Evolutionary conservation across 2,329 filamentous ascomycete species (phyloP).

Genomic region (Phialophora chinensis): DNA sequence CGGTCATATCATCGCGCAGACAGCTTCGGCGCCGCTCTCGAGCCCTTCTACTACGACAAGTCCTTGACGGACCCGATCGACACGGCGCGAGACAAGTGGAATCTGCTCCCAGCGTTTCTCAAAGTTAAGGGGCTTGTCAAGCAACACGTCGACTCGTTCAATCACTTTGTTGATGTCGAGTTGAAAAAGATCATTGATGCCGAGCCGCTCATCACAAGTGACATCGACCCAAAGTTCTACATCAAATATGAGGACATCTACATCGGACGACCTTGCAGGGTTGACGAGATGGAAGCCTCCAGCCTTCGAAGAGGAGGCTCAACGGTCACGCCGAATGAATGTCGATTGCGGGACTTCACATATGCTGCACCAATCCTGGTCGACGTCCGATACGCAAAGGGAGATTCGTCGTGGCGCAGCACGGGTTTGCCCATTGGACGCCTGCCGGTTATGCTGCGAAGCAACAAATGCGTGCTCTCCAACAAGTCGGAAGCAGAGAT

Average conservation of each 20-base stretch:
- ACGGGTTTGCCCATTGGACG: conserved; percentile 80
- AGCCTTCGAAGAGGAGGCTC: conserved; percentile 53
- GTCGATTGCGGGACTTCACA: conserved; percentile 94
- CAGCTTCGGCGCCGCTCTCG: conserved; percentile 67
- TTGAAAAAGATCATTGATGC: conserved; percentile 96
- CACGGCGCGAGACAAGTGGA: conserved; percentile 87
- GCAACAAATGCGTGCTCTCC: conserved; percentile 86
- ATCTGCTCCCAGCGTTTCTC: conserved; percentile 93
- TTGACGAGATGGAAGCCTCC: conserved; percentile 73
- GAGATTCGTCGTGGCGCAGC: conserved; percentile 75
- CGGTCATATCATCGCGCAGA: conserved; percentile 38
- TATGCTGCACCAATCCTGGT: conserved; percentile 94
- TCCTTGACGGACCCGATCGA: conserved; percentile 71
- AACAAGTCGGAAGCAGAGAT: conserved; percentile 86
- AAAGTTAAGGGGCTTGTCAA: conserved; percentile 97
- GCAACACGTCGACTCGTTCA: conserved; percentile 98
- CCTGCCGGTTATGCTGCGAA: conserved; percentile 96
- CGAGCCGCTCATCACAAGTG: conserved; percentile 85
- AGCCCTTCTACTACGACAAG: conserved; percentile 74
- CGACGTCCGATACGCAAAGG: conserved; percentile 87
- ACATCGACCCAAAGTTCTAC: conserved; percentile 91
- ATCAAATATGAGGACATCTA: conserved; percentile 87
- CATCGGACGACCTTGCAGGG: conserved; percentile 78
- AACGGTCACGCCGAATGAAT: conserved; percentile 88
- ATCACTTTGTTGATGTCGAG: conserved; percentile 96